Conservation (phyloP, 768 basidiomycete genomes). For the Auriscalpium microsporum region DNA sequence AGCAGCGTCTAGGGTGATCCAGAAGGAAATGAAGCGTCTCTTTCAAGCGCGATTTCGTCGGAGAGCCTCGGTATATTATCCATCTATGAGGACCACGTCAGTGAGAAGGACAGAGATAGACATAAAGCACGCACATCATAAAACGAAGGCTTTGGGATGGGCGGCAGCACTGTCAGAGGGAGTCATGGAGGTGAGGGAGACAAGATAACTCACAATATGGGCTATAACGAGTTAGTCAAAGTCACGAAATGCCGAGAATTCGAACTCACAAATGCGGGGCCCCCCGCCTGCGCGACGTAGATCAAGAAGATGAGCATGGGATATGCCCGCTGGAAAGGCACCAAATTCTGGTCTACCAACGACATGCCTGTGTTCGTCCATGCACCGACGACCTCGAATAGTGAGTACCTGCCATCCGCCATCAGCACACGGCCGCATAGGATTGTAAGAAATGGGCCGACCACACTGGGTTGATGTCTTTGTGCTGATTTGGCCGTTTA, state of each 20-base stretch:
- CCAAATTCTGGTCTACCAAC: conserved; percentile 41
- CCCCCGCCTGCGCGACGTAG: conserved; percentile 43
- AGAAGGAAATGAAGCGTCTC: conserved; percentile 86
- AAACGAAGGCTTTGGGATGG: conserved; percentile 27
- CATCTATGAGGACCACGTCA: conserved; percentile 44
- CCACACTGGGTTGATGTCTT: conserved; percentile 35
- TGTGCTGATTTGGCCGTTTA: conserved; percentile 27
- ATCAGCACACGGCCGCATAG: not conserved
- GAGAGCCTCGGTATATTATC: conserved; percentile 54
- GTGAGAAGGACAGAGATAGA: not conserved
- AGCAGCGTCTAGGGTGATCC: conserved; percentile 90
- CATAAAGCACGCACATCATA: conserved; percentile 26
- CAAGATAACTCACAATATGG: conserved; percentile 25
- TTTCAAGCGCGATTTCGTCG: conserved; percentile 45
- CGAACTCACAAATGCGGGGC: conserved; percentile 43
- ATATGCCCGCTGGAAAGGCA: conserved; percentile 43
- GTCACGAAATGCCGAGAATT: not conserved
- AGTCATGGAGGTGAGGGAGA: too few species aligned
- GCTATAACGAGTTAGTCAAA: conserved; percentile 13
- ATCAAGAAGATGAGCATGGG: conserved; percentile 35
- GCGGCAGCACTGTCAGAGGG: too few species aligned
- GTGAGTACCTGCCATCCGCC: conserved; percentile 29
- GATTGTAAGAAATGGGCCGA: conserved; percentile 12
- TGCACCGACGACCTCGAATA: conserved; percentile 41
- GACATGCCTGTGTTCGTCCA: conserved; percentile 47